A percentile compares a stretch with the other conserved stretches of the same genome.
These are phyloP conservation scores for Aspergillus sp. DNA, from an alignment of 2,329 filamentous ascomycete genomes.

Conservation along the genomic window DNA sequence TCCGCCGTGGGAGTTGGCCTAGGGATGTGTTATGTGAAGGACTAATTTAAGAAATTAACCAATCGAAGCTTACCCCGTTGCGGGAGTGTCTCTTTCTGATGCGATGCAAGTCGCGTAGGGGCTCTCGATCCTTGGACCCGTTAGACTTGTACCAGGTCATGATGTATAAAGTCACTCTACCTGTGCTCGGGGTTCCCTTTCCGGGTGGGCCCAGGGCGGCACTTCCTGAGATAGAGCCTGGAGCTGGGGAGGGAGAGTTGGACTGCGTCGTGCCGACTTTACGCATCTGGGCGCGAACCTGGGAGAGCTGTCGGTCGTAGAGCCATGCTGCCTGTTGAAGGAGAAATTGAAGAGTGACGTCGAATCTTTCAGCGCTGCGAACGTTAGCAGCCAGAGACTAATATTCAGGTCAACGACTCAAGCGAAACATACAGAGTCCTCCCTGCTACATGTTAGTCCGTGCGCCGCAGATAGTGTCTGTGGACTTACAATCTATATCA, in stretches of 20 bases:
- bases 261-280: constrained; percentile 53
- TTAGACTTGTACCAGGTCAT: background rate
- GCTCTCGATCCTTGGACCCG: constrained; percentile 34
- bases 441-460: constrained; percentile 53
- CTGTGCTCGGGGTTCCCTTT: constrained; percentile 9
- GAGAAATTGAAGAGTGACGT: constrained; percentile 83
- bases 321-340: constrained; percentile 92
- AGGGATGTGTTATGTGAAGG: background rate
- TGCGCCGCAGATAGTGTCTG: background rate
- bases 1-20: constrained; percentile 20
- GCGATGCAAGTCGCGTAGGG: constrained; percentile 38
- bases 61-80: constrained; percentile 24
- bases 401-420: background rate
- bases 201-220: constrained; percentile 35
- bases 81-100: constrained; percentile 31
- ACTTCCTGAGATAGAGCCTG: constrained; percentile 44
- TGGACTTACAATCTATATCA: constrained; percentile 74
- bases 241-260: constrained; percentile 41
- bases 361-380: constrained; percentile 68
- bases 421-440: constrained; percentile 63
- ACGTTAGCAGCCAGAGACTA: background rate
- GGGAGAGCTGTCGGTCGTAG: constrained; percentile 84
- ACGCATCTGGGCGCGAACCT: constrained; percentile 86
- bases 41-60: background rate
- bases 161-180: background rate